phyloP scores from a whole-genome alignment of 257 asterid species.

The Handroanthus guayacan region DNA sequence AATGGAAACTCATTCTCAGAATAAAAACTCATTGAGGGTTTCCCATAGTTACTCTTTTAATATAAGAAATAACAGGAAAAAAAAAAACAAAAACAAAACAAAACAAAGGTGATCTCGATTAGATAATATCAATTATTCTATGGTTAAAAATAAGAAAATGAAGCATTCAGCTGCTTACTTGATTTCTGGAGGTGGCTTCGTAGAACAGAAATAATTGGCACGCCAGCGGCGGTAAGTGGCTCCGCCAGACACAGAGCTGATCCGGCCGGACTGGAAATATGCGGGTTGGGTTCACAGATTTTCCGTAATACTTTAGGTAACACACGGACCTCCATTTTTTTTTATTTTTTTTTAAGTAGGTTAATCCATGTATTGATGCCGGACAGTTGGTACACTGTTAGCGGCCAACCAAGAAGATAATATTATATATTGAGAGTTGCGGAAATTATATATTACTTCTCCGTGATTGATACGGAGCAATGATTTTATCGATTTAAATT shows the following conservation, averaged over 20 bases:
- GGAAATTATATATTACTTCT: too few species aligned
- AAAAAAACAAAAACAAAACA: too few species aligned
- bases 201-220: background rate
- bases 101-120: too few species aligned
- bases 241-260: constrained; percentile 16
- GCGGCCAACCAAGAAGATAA: too few species aligned
- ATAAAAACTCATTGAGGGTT: background rate
- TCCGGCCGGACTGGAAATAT: background rate
- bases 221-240: constrained; percentile 23
- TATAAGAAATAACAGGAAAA: background rate
- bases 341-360: background rate
- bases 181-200: constrained; percentile 23
- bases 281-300: constrained; percentile 10
- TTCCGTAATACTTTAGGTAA: background rate
- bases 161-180: constrained; percentile 28
- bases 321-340: background rate
- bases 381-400: too few species aligned
- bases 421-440: too few species aligned
- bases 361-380: too few species aligned
- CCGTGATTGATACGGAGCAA: too few species aligned
- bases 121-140: constrained; percentile 1
- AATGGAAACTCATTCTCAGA: background rate
- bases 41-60: background rate
- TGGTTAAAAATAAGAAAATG: background rate
- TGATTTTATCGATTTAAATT: too few species aligned